Base-by-base conservation (phyloP, 305 asterid species). In the Salvia sclarea region DNA sequence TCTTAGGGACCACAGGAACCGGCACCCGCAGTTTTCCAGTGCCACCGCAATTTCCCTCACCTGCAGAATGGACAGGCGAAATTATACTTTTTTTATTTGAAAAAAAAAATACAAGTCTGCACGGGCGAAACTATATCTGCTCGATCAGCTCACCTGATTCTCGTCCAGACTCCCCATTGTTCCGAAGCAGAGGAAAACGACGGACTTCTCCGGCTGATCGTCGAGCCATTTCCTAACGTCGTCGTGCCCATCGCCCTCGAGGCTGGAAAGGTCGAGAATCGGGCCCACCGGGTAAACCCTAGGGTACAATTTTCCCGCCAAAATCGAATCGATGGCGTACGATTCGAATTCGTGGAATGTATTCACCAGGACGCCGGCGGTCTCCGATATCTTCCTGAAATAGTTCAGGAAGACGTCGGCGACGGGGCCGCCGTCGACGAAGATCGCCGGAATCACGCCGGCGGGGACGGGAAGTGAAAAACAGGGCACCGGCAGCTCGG, bases 101-200 rank as follows among this genome's bases (percentile, higher is more conserved):
- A n/a, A n/a, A n/a, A n/a, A n/a, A n/a, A n/a, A n/a, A n/a, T n/a
- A n/a, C n/a, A n/a, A n/a, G n/a, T n/a, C n/a, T n/a, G n/a, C n/a
- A n/a, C n/a, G n/a, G n/a, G n/a, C n/a, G n/a, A n/a, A n/a, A n/a
- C n/a, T n/a, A n/a, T n/a, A n/a, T n/a, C n/a, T n/a, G n/a, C n/a
- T n/a, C n/a, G n/a, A n/a, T n/a, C n/a, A n/a, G n/a, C 20, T 77
- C 61, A 82, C 84, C 37, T 89, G 95, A 0, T 64, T 58, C 13
- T 8, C 78, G 1, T 38, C 77, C 22, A 89, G 82, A 5, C 59
- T 37, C 1, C 95, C 95, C 54, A 18, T 61, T 2, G 83, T 82
- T 0, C 92, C 96, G 40, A 90, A 90, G 40, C 91, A 87, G 1
- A 90, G 64, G 75, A 87, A 90, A 14, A 88, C 73, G 8, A 88